phyloP scores from a whole-genome alignment of 192 early-diverging fungal species.

The Jimgerdemannia lactiflua region DNA sequence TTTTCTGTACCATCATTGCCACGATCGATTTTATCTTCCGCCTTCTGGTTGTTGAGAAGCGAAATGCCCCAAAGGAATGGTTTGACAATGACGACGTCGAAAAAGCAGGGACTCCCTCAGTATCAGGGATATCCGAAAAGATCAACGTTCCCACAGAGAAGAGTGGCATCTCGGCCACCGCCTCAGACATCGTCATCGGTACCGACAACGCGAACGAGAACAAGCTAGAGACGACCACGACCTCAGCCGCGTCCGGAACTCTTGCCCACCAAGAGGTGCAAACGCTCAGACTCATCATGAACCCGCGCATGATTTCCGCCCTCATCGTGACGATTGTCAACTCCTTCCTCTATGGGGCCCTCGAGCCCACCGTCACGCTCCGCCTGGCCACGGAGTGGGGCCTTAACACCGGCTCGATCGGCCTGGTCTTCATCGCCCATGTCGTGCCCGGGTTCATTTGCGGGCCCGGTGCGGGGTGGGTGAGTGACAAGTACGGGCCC shows the following conservation, averaged over 20 bases:
- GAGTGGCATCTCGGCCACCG: conserved; percentile 3
- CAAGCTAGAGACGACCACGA: not conserved
- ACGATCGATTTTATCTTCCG: conserved; percentile 37
- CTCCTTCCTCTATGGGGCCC: conserved; percentile 17
- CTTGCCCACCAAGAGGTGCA: not conserved
- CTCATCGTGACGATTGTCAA: conserved; percentile 21
- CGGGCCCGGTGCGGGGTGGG: conserved; percentile 37
- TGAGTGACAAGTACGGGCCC: conserved; percentile 39
- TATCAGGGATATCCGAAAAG: not conserved
- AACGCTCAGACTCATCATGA: conserved; percentile 8
- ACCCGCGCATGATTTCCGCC: conserved; percentile 21
- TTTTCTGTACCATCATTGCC: conserved; percentile 36
- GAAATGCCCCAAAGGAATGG: conserved; percentile 29
- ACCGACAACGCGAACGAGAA: not conserved
- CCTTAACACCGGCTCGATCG: conserved; percentile 32
- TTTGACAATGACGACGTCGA: conserved; percentile 18
- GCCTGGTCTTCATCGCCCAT: conserved; percentile 33
- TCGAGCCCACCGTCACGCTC: conserved; percentile 37
- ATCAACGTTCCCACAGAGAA: not conserved
- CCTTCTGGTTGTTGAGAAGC: conserved; percentile 34
- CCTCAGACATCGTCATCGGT: not conserved
- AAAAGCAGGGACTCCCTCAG: not conserved
- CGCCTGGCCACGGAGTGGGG: conserved; percentile 29
- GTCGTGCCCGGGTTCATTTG: conserved; percentile 32
- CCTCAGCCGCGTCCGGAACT: not conserved